Conservation (phyloP, 441 rosid species). For the Populus hybrid region DNA sequence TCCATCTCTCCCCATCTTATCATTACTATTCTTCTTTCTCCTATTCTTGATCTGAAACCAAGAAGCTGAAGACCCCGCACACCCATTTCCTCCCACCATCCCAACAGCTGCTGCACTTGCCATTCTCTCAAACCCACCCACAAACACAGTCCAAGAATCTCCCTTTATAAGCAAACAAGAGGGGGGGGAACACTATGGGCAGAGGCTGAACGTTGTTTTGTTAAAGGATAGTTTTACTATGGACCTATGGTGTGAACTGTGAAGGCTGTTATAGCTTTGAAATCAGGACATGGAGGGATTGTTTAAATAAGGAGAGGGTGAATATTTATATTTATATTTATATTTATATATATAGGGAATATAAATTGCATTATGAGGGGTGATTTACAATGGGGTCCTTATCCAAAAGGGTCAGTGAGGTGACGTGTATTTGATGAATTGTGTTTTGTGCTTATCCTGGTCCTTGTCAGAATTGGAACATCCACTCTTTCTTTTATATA, state of each 20-base stretch:
- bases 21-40: constrained; percentile 28
- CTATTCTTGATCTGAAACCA: constrained; percentile 34
- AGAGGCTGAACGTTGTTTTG: background rate
- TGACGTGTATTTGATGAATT: too few species aligned
- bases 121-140: background rate
- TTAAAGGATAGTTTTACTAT: background rate
- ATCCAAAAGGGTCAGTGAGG: too few species aligned
- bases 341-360: too few species aligned
- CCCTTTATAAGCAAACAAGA: background rate
- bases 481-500: too few species aligned
- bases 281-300: background rate
- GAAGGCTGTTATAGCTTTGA: background rate
- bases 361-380: too few species aligned
- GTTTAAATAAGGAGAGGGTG: background rate
- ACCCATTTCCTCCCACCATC: constrained; percentile 34
- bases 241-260: background rate
- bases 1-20: constrained; percentile 19
- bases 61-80: constrained; percentile 20
- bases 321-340: too few species aligned
- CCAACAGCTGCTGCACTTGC: constrained; percentile 30
- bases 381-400: too few species aligned
- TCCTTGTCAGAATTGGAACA: too few species aligned
- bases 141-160: background rate
- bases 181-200: background rate
- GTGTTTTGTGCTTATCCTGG: too few species aligned